A percentile compares a stretch with the other conserved stretches of the same genome.
phyloP scores from a whole-genome alignment of 805 yeast species.

The Diddensiella santjacobensis region DNA sequence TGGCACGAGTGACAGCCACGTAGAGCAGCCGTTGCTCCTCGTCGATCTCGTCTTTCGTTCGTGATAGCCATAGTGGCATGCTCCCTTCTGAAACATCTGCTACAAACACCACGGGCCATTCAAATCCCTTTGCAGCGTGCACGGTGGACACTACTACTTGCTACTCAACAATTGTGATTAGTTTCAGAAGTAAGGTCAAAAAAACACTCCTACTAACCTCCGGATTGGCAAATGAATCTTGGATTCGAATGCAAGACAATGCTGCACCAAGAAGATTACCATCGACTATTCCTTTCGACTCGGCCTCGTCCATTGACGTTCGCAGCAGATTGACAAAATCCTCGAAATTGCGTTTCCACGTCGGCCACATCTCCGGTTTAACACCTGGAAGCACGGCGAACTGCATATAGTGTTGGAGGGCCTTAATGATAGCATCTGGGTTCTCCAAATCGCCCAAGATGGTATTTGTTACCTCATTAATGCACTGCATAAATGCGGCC shows the following conservation, averaged over 20 bases:
- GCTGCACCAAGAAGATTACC: neutral
- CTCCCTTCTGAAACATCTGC: constrained; percentile 12
- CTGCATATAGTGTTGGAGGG: neutral
- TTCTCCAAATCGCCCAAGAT: neutral
- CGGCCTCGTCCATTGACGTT: neutral
- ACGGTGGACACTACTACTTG: constrained; percentile 63
- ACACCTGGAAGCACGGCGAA: neutral
- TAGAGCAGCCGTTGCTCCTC: constrained; percentile 27
- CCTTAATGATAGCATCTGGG: neutral
- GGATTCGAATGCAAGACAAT: neutral
- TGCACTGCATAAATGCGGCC: neutral
- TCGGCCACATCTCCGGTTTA: neutral
- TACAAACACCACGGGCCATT: constrained; percentile 84
- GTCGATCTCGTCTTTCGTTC: constrained; percentile 6
- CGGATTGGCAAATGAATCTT: constrained; percentile 2
- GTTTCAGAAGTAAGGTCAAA: neutral
- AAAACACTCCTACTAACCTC: constrained; percentile 1
- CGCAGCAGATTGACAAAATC: neutral
- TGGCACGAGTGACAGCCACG: constrained; percentile 31
- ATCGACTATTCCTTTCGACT: neutral
- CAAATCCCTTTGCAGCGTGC: constrained; percentile 90
- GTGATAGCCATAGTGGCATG: constrained; percentile 14
- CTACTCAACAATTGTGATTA: too few species aligned
- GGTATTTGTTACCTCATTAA: neutral
- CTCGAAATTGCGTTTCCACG: neutral